Evolutionary conservation across 2,329 filamentous ascomycete genomes (phyloP), one percentile per base, ranked within the genome.

Genomic region (Fusarium sp.): DNA sequence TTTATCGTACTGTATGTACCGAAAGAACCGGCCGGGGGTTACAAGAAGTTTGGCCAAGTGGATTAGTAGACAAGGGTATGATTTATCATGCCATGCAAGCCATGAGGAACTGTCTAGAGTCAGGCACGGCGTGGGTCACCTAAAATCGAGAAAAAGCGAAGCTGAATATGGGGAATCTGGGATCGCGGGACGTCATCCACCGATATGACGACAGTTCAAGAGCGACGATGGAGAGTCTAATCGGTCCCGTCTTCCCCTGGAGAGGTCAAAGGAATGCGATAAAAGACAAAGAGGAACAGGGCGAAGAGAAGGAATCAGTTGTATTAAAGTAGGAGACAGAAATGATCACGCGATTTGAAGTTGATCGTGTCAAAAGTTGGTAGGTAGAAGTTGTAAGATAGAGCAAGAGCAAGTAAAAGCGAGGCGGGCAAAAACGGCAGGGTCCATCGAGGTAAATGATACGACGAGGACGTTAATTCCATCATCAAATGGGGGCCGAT

Each of bases 161-260:
- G 67, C 55, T 63, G 58, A 58, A 58, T 57, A 68, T 70, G 73
- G 68, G 68, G 70, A 71, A 73, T 75, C 63, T 71, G 59, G 70
- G 72, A 73, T 72, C 61, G 62, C 58, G 70, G 66, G 72, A 75
- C 74, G 74, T 75, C 74, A 75, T 75, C 57, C 72, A 66, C 65
- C 59, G 53, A 75, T 67, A 74, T 71, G 73, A 75, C 68, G 73
- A 67, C 63, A 70, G 57, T 66, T 54, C 34, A 43, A 62, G 49
- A 63, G 51, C 57, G 57, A 66, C 59, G 57, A 68, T 61, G 59
- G 53, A 59, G 61, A 66, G 68, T 61, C 59, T 59, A 64, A 47
- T 49, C 54, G 55, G 59, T 57, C 66, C 62, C 65, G 55, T 62
- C 62, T 70, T 53, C 44, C 44, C 46, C 62, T 6, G 22, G 56